Conservation (phyloP, 176 grass and related monocot species). For the Cenchrus americanus region DNA sequence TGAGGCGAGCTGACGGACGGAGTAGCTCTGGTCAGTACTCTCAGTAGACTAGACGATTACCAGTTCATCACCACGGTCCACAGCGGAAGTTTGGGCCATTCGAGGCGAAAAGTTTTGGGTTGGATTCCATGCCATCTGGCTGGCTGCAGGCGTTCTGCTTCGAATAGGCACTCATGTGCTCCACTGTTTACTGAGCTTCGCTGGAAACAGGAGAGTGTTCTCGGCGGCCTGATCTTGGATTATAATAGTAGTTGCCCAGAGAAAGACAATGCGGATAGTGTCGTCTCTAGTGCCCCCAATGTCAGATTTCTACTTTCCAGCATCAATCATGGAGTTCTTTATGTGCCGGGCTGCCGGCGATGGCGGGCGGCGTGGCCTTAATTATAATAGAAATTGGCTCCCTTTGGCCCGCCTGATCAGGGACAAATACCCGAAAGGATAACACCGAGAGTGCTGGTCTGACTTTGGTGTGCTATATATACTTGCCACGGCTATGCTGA, state of each 20-base stretch:
- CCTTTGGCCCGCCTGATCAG: neutral
- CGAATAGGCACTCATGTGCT: neutral
- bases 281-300: conserved; percentile 25
- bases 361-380: conserved; percentile 25
- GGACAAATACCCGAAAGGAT: neutral
- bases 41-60: neutral
- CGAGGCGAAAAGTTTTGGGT: conserved; percentile 1
- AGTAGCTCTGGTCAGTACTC: neutral
- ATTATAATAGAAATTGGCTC: too few species aligned
- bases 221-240: neutral
- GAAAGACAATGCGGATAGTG: conserved; percentile 38
- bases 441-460: neutral
- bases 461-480: neutral
- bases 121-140: conserved; percentile 18
- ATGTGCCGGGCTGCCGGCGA: neutral
- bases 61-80: neutral
- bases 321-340: conserved; percentile 34
- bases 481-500: neutral
- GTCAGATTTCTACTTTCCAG: conserved; percentile 28
- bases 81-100: neutral
- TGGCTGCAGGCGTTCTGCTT: neutral
- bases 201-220: neutral
- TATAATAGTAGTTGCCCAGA: neutral
- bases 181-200: neutral
- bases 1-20: neutral